Percentiles rank a stretch among this genome's conserved stretches.
phyloP scores from a whole-genome alignment of 106 monocot species.

The Gastrodia elata region DNA sequence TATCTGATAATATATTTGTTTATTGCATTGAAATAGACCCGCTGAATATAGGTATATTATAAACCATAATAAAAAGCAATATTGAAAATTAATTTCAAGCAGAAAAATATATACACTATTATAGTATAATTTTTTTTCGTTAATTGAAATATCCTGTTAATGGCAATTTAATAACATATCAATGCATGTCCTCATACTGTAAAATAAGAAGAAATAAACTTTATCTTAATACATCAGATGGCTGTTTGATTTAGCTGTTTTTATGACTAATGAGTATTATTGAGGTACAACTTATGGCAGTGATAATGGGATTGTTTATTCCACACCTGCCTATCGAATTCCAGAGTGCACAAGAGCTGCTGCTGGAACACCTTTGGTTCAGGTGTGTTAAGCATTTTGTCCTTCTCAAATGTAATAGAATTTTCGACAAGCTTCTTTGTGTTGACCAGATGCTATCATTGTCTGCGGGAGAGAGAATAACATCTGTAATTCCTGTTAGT shows the following conservation, averaged over 20 bases:
- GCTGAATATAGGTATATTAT: no score
- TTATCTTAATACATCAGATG: background rate
- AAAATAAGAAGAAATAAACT: no score
- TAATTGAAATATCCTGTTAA: no score
- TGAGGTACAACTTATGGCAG: constrained; percentile 30
- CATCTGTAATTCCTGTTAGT: constrained; percentile 91
- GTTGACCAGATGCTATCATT: constrained; percentile 63
- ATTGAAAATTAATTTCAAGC: no score
- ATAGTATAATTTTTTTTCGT: no score
- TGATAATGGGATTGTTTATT: constrained; percentile 89
- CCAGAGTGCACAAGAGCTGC: constrained; percentile 88
- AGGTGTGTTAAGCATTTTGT: constrained; percentile 29
- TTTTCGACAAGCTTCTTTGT: background rate
- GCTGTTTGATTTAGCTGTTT: background rate
- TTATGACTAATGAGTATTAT: background rate
- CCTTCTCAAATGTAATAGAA: background rate
- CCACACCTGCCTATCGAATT: constrained; percentile 86
- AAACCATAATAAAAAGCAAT: no score
- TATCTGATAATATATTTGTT: no score
- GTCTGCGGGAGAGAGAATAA: constrained; percentile 87
- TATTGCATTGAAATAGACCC: no score
- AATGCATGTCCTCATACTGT: no score
- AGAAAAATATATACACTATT: no score
- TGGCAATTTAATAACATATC: no score
- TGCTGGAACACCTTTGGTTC: constrained; percentile 85